Percentiles rank a stretch among this genome's conserved stretches.
Conservation (phyloP, 805 yeast species). For the Candida taoyuanica region DNA sequence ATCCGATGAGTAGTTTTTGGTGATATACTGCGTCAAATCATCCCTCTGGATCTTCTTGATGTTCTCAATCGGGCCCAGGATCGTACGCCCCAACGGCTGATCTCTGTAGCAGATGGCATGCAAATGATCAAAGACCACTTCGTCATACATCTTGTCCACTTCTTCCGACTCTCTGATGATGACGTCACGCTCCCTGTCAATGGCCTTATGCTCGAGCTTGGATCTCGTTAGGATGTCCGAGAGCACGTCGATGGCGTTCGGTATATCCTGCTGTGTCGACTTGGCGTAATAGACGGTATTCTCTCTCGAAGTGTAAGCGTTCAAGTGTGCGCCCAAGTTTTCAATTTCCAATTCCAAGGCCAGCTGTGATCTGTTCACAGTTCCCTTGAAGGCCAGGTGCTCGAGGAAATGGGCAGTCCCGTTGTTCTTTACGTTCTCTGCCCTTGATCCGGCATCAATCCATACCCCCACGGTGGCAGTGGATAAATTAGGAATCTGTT, state of each 20-base stretch:
- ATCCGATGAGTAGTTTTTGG: constrained; percentile 88
- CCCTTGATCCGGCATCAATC: constrained; percentile 98
- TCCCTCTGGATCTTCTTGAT: constrained; percentile 72
- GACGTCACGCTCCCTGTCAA: constrained; percentile 94
- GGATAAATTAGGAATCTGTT: constrained; percentile 75
- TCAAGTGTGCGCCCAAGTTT: constrained; percentile 92
- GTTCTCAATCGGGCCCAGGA: constrained; percentile 88
- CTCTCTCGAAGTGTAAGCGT: constrained; percentile 98
- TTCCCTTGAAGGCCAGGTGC: constrained; percentile 96
- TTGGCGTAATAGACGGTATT: constrained; percentile 96
- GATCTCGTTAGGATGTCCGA: constrained; percentile 88
- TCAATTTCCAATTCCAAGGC: constrained; percentile 90
- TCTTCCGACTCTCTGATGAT: constrained; percentile 96
- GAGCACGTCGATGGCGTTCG: constrained; percentile 80
- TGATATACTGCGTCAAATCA: constrained; percentile 76
- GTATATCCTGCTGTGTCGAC: constrained; percentile 74
- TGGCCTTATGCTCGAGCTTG: constrained; percentile 73
- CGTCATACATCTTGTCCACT: constrained; percentile 97
- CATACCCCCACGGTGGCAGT: constrained; percentile 98
- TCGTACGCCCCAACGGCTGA: constrained; percentile 95
- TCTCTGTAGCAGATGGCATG: constrained; percentile 88
- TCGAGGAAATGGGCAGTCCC: constrained; percentile 98
- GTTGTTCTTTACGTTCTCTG: constrained; percentile 76
- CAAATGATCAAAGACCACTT: constrained; percentile 93
- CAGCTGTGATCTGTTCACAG: constrained; percentile 72